Base-by-base conservation (phyloP, 345 rosid genomes). In the Melaleuca quinquenervia region DNA sequence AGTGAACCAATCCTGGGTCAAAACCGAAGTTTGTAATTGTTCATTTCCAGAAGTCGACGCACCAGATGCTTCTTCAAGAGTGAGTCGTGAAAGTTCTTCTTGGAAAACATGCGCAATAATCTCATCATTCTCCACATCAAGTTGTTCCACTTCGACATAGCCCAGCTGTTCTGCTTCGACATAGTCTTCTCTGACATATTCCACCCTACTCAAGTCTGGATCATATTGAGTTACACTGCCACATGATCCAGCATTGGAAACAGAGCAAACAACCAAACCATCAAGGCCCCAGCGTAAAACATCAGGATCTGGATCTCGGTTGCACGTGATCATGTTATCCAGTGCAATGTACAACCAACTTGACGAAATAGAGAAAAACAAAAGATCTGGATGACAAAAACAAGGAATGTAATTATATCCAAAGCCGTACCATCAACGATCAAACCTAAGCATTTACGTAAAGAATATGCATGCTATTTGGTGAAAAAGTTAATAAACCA, bases 221-320 rank as follows among this genome's bases (percentile, higher is more conserved):
- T 89, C 96, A 89, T 87, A 93, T 82, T 26, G 90, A 11, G 96
- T 94, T 50, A 94, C 90, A 83, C 92, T 90, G 84, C 82, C 58
- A 60, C 87, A 87, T 44, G 93, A 90, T 78, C 96, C 96, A 51
- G 92, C 88, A 90, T 89, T 92, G 22, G 95, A 85, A 88, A 91
- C 89, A 32, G 93, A 52, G 86, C 95, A 94, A 85, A 91, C 93
- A 86, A 93, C 93, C 10, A 96, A 89, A 54, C 88, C 92, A 84
- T 93, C 89, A 48, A 96, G 96, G 89, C 95, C 96, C 98, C 99
- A 97, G 7, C 96, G 92, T 88, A 91, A 86, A 87, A 90, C 93
- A 90, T 97, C 98, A 48, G 95, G 95, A 91, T 96, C 98, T 50
- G 88, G 89, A 82, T 93, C 76, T 32, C 36, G 78, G 24, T 70